Evolutionary conservation across 208 protist genomes (phyloP).

Genomic region (Trypanosoma grayi): DNA sequence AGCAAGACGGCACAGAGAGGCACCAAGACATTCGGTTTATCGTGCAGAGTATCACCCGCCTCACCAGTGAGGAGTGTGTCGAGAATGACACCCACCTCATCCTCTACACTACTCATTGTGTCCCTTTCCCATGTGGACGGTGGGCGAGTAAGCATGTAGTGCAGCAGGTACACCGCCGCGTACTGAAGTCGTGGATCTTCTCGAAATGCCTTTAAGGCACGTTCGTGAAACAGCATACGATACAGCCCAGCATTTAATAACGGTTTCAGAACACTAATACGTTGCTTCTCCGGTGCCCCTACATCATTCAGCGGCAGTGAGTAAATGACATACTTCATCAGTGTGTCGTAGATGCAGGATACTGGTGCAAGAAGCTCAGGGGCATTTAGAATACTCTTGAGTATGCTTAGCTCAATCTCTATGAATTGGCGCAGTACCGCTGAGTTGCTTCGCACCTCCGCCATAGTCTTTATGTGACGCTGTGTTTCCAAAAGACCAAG

Average conservation of each 20-base stretch:
- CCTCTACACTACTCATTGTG: constrained; percentile 11
- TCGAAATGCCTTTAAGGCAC: constrained; percentile 27
- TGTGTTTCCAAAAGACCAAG: constrained; percentile 42
- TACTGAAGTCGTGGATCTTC: constrained; percentile 15
- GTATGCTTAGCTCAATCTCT: constrained; percentile 24
- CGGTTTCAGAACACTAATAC: constrained; percentile 19
- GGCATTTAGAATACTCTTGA: constrained; percentile 36
- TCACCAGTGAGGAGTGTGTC: constrained; percentile 14
- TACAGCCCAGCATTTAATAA: constrained; percentile 46
- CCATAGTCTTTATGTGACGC: constrained; percentile 18
- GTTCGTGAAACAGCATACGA: constrained; percentile 36
- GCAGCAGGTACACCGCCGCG: constrained; percentile 14
- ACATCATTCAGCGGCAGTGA: constrained; percentile 12
- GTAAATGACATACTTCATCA: constrained; percentile 26
- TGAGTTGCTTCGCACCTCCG: constrained; percentile 5
- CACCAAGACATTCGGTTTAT: neutral
- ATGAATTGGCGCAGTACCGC: constrained; percentile 1
- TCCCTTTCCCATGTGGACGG: neutral
- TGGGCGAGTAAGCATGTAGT: constrained; percentile 23
- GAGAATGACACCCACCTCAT: constrained; percentile 23
- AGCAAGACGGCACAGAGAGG: constrained; percentile 16
- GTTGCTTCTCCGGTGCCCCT: neutral
- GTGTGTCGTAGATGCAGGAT: constrained; percentile 22
- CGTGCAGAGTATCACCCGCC: neutral
- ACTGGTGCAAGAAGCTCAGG: constrained; percentile 3